Percentiles rank a stretch among this genome's conserved stretches.
These are phyloP conservation scores for Podospora tetraspora DNA, from an alignment of 495 filamentous ascomycete genomes.

Conservation along the genomic window DNA sequence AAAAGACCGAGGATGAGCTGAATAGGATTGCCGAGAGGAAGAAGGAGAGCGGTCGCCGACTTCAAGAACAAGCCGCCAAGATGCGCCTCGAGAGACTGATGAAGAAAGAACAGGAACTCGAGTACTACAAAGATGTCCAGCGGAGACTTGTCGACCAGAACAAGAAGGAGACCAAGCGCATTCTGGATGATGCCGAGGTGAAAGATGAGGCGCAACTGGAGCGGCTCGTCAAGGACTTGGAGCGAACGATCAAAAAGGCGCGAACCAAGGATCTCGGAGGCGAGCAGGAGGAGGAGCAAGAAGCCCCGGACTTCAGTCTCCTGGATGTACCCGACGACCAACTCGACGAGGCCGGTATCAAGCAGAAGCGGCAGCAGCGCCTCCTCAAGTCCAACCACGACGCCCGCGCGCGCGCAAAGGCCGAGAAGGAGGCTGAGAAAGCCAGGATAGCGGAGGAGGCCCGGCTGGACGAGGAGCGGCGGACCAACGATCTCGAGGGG, in stretches of 20 bases:
- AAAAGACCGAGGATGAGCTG: slow-evolving; percentile 91
- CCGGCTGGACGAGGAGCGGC: slow-evolving; percentile 72
- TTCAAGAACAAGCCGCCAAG: slow-evolving; percentile 95
- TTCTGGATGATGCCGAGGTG: slow-evolving; percentile 85
- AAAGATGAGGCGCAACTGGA: slow-evolving; percentile 83
- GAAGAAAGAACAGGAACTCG: slow-evolving; percentile 90
- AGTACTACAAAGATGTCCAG: slow-evolving; percentile 85
- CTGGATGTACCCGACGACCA: slow-evolving; percentile 88
- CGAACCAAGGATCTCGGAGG: slow-evolving; percentile 89
- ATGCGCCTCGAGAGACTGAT: slow-evolving; percentile 92
- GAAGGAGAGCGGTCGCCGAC: slow-evolving; percentile 81
- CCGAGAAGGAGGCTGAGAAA: slow-evolving; percentile 89
- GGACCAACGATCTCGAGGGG: slow-evolving; percentile 75
- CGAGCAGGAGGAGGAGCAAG: slow-evolving; percentile 68
- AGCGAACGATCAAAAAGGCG: slow-evolving; percentile 78
- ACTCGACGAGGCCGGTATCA: slow-evolving; percentile 82
- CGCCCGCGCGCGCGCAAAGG: slow-evolving; percentile 83
- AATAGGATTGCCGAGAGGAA: slow-evolving; percentile 81
- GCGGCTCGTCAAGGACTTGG: slow-evolving; percentile 75
- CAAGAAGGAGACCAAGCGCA: slow-evolving; percentile 82
- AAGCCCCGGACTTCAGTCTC: slow-evolving; percentile 76
- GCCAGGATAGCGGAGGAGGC: slow-evolving; percentile 76
- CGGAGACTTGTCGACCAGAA: slow-evolving; percentile 55
- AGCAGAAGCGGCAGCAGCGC: slow-evolving; percentile 85
- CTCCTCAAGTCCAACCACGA: slow-evolving; percentile 92